Evolutionary conservation across 2,329 filamentous ascomycete genomes (phyloP), one percentile per base, ranked within the genome.

Genomic region (Colletotrichum musae): DNA sequence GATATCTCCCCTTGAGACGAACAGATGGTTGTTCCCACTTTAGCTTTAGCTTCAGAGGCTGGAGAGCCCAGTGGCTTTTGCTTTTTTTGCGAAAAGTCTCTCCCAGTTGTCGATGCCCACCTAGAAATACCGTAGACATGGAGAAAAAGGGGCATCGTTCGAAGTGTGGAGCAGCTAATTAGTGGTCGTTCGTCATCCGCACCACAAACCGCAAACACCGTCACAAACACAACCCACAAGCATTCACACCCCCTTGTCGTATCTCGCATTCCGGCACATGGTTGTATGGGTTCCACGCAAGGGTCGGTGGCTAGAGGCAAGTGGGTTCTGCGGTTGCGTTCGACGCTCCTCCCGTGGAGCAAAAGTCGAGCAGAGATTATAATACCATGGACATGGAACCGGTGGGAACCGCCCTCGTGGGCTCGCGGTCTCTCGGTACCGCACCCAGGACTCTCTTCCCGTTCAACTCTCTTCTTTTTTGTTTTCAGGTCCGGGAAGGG

Each of bases 61-160:
- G 24, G 15, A n/a, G 24, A 10, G 24, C 36, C 39, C 53, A 36
- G 2, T 6, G 32, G 32, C 7, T 2, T 39, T 13, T 39, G 3
- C 36, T 39, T 39, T 43, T 6, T 36, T 36, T 47, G 45, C 18
- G 18, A 18, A 18, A 18, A 18, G 18, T 18, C 18, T 18, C 18
- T 18, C 18, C 18, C 18, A 18, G 18, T 18, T 18, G 18, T 18
- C 18, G 18, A 7, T 6, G 7, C 16, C 43, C 9, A 47, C n/a
- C 47, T 3, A 10, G 13, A 24, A 9, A 15, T 28, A 13, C 16
- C 21, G 24, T 36, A 36, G 21, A 24, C 32, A 36, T 36, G 4
- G 21, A 39, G 51, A 45, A 21, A 54, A 61, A 52, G 21, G 62
- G 62, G 56, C 12, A 32, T 57, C 62, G 66, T 69, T 57, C 60